phyloP scores from a whole-genome alignment of 2,329 filamentous ascomycete species.

The Xylaria sp. region DNA sequence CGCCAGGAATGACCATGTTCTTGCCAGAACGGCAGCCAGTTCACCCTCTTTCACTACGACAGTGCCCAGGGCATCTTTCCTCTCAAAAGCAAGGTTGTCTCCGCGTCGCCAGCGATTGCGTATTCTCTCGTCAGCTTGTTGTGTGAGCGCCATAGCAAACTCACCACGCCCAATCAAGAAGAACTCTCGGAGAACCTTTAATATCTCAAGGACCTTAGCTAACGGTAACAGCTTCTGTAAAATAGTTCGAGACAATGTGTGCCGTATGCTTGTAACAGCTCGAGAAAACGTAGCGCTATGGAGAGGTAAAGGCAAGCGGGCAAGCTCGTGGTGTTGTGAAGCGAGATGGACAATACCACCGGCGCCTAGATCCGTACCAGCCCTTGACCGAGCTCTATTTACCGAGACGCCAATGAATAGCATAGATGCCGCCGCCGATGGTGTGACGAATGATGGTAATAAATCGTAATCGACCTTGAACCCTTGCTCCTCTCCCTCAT shows the following conservation, averaged over 20 bases:
- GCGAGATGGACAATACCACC: conserved; percentile 57
- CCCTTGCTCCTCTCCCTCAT: conserved; percentile 43
- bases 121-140: conserved; percentile 76
- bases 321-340: conserved; percentile 63
- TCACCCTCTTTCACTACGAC: conserved; percentile 81
- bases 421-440: conserved; percentile 71
- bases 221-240: conserved; percentile 77
- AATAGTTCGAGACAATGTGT: conserved; percentile 77
- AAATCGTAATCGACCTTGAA: conserved; percentile 56
- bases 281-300: conserved; percentile 63
- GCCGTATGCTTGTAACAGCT: conserved; percentile 68
- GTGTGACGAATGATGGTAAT: conserved; percentile 73
- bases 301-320: conserved; percentile 67
- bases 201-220: conserved; percentile 66
- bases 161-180: conserved; percentile 84
- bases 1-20: conserved; percentile 76
- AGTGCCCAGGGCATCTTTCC: conserved; percentile 54
- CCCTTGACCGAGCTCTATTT: conserved; percentile 67
- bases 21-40: conserved; percentile 66
- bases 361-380: conserved; percentile 40
- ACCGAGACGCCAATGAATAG: conserved; percentile 87
- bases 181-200: conserved; percentile 77
- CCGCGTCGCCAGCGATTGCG: conserved; percentile 65
- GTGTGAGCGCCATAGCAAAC: conserved; percentile 81
- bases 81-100: conserved; percentile 53